Evolutionary conservation across 1,139 yeast genomes (phyloP), one percentile per base, ranked within the genome.

Genomic region (Geotrichum europaeum): DNA sequence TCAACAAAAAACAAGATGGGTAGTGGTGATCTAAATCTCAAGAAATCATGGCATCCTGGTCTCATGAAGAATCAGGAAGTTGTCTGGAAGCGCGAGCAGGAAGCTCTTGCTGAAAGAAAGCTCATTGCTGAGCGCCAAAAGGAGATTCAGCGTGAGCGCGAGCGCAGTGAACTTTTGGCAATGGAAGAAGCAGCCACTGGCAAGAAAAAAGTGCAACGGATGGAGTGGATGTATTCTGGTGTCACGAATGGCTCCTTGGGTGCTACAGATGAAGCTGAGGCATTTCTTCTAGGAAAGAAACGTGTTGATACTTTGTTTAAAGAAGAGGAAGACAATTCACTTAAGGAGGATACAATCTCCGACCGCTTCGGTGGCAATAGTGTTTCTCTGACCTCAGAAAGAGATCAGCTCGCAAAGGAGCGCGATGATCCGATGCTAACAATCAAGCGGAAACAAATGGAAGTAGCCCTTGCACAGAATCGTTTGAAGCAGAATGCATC

Each of bases 1-100:
- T n/a, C 10, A 7, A 20, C n/a, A 28, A 24, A 3, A 24, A 36
- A 51, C 52, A 57, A 30, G 25, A 58, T 59, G 61, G 61, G 61
- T 15, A 45, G 58, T 1, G 91, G 95, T 7, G 96, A 92, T 73
- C 78, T 92, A 65, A 92, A 92, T 72, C 75, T 91, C 62, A 87
- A 92, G 75, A 94, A 94, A 73, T 92, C 98, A 63, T 94, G 98
- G 98, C 91, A 92, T 72, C 97, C 98, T 3, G 92, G 89, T 51
- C 78, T 89, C 57, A 78, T 88, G 68, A 88, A 88, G 74, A 94
- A 94, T 78, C 92, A 87, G 74, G 86, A 85, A 67, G 87, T 86
- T 70, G 94, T 92, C 43, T 88, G 96, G 96, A 80, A 85, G 67
- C 81, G 79, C 61, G 98, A 94, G 70, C 92, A 90, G 69, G 86